Base-by-base conservation (phyloP, 2,329 filamentous ascomycete genomes). In the Fusarium ramigenum region DNA sequence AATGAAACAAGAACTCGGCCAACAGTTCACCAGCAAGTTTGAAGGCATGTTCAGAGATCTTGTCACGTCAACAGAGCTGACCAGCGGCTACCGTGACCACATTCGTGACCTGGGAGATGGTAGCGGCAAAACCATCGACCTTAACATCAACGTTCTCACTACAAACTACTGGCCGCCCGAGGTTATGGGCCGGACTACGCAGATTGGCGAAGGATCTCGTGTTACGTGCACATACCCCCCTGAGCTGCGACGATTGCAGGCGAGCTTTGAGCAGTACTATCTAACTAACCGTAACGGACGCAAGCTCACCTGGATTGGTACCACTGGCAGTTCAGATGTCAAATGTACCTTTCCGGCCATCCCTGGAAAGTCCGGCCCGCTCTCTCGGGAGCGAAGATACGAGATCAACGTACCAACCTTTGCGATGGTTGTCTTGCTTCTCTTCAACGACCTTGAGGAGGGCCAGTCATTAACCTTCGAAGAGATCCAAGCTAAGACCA, bases 31-130 rank as follows among this genome's bases (percentile, higher is more conserved):
- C 0, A 87, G 90, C 78, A 97, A 97, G 80, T 90, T 99, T 49
- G 96, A 99, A 80, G 93, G 95, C 73, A 98, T 99, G 95, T 98
- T 99, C 85, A 95, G 95, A 83, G 96, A 99, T 79, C 95, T 98
- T 89, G 90, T 92, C 21, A 91, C 95, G 18, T 98, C 95, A 0
- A 91, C 92, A 61, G 96, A 97, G 73, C 87, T 98, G 32, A 94
- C 93, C 0, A 84, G 90, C 18, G 90, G 89, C 63, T 98, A 97
- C 84, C 92, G 92, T 73, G 87, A 89, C 21, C 90, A 96, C 71
- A 90, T 90, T 52, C 82, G 84, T 36, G 83, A 82, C 36, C 82
- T 89, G 16, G 81, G 88, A 80, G 81, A 90, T 80, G 80, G 83
- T 23, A 78, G 68, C 23, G 78, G 69, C 32, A 82, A 79, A 73